Percentiles rank a stretch among this genome's conserved stretches.
Conservation (phyloP, 106 monocot species). For the Ottelia alismoides region DNA sequence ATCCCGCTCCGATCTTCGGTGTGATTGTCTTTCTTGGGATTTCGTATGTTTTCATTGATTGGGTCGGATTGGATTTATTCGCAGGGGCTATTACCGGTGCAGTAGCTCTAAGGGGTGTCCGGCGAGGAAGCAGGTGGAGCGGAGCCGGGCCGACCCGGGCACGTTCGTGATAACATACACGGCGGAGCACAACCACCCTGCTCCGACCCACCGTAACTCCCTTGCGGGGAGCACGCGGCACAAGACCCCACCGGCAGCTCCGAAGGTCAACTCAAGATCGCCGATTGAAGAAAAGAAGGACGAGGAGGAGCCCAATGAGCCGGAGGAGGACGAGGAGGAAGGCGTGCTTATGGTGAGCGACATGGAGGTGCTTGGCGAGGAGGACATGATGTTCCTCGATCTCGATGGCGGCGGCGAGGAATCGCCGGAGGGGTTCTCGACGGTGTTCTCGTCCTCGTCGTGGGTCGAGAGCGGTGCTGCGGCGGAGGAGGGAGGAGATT, state of each 20-base stretch:
- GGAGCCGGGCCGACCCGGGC: constrained; percentile 44
- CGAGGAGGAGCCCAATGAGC: constrained; percentile 6
- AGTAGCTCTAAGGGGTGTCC: constrained; percentile 83
- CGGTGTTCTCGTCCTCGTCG: not conserved
- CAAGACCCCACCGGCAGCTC: constrained; percentile 13
- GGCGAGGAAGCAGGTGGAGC: constrained; percentile 83
- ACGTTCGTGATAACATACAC: constrained; percentile 76
- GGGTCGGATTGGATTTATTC: no score
- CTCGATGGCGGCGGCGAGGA: constrained; percentile 1
- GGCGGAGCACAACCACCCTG: constrained; percentile 81
- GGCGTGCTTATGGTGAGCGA: constrained; percentile 25
- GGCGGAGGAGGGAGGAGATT: not conserved
- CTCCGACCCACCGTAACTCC: constrained; percentile 81
- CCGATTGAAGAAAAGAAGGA: not conserved
- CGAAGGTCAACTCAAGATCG: not conserved
- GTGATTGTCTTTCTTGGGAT: not conserved
- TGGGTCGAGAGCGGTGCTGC: constrained; percentile 1
- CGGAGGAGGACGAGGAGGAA: constrained; percentile 21
- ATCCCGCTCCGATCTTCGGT: not conserved
- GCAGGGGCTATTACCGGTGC: constrained; percentile 84
- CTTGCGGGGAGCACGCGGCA: constrained; percentile 74
- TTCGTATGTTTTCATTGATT: not conserved
- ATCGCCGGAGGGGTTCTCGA: constrained; percentile 2
- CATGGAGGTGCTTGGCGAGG: constrained; percentile 9
- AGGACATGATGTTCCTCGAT: constrained; percentile 3